phyloP scores from a whole-genome alignment of 2,329 filamentous ascomycete species.

The Hymenoscyphus occultus region DNA sequence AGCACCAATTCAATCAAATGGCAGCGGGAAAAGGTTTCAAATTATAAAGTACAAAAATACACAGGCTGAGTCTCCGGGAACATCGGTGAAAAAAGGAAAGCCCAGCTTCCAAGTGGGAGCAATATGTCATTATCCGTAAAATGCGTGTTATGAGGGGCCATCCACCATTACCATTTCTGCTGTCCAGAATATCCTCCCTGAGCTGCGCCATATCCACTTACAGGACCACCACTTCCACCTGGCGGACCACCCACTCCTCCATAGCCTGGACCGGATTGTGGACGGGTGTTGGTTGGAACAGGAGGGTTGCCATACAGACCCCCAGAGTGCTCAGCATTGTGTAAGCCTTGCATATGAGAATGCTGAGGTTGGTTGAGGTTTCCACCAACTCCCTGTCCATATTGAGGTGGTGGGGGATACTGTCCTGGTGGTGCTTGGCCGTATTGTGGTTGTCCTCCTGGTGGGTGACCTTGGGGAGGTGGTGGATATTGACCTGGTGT shows the following conservation, averaged over 20 bases:
- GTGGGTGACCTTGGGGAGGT: conserved; percentile 22
- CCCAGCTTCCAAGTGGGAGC: conserved; percentile 2
- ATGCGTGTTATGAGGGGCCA: not conserved
- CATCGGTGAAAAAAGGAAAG: conserved; percentile 21
- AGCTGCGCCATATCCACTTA: conserved; percentile 6
- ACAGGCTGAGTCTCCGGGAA: conserved; percentile 18
- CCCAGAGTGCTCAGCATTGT: conserved; percentile 29
- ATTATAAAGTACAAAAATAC: conserved; percentile 20
- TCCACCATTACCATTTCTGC: conserved; percentile 18
- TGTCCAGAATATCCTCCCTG: conserved; percentile 20
- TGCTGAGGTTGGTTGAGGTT: conserved; percentile 27
- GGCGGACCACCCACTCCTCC: conserved; percentile 12
- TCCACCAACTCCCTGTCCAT: conserved; percentile 13
- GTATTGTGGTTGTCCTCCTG: conserved; percentile 3
- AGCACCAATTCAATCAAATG: not conserved
- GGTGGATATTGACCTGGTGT: conserved; percentile 12
- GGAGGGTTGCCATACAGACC: conserved; percentile 27
- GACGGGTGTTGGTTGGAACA: not conserved
- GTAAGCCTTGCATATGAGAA: conserved; percentile 26
- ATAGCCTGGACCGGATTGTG: conserved; percentile 16
- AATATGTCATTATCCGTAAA: conserved; percentile 10
- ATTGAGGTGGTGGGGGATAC: conserved; percentile 21
- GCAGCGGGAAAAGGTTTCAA: conserved; percentile 7
- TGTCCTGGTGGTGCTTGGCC: conserved; percentile 16
- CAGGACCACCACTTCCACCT: conserved; percentile 6